These are phyloP conservation scores for Tylopilus sp. DNA, from an alignment of 1,284 basidiomycete species.

Conservation along the genomic window DNA sequence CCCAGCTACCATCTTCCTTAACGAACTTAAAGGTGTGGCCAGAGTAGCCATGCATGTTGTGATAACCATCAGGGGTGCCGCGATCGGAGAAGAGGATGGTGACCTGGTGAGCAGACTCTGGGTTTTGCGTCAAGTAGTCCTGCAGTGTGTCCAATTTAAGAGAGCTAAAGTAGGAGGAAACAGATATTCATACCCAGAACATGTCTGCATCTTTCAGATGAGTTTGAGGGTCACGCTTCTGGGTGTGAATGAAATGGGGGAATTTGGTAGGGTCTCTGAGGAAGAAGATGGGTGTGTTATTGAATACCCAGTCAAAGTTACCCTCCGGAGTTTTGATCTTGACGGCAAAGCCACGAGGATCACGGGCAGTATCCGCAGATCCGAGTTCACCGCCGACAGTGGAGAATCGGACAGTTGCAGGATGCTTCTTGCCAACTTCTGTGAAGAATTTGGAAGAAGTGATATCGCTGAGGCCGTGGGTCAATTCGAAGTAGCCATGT, in stretches of 20 bases:
- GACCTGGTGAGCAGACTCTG: slow-evolving; percentile 88
- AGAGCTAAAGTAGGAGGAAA: neutral
- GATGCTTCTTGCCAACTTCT: slow-evolving; percentile 67
- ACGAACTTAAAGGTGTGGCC: slow-evolving; percentile 92
- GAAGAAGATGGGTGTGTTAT: slow-evolving; percentile 92
- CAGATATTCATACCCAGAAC: slow-evolving; percentile 61
- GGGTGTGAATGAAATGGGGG: slow-evolving; percentile 94
- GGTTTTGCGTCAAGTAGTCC: slow-evolving; percentile 92
- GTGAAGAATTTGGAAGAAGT: slow-evolving; percentile 71
- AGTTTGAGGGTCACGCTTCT: slow-evolving; percentile 89
- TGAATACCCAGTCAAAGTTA: slow-evolving; percentile 89
- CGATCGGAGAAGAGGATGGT: slow-evolving; percentile 89
- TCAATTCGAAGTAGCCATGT: slow-evolving; percentile 89
- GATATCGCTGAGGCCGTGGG: slow-evolving; percentile 79
- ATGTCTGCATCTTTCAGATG: slow-evolving; percentile 79
- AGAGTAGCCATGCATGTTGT: slow-evolving; percentile 85
- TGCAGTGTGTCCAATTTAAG: slow-evolving; percentile 29
- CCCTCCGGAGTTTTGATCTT: slow-evolving; percentile 90
- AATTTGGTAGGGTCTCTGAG: slow-evolving; percentile 81
- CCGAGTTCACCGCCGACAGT: slow-evolving; percentile 87
- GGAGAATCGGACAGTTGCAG: slow-evolving; percentile 79
- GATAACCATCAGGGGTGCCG: slow-evolving; percentile 83
- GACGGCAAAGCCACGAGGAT: slow-evolving; percentile 89
- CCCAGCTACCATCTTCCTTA: slow-evolving; percentile 77
- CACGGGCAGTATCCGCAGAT: slow-evolving; percentile 86